Percentiles rank a stretch among this genome's conserved stretches.
These are phyloP conservation scores for Babesia bovis DNA, from an alignment of 169 alveolate genomes.

Conservation along the genomic window DNA sequence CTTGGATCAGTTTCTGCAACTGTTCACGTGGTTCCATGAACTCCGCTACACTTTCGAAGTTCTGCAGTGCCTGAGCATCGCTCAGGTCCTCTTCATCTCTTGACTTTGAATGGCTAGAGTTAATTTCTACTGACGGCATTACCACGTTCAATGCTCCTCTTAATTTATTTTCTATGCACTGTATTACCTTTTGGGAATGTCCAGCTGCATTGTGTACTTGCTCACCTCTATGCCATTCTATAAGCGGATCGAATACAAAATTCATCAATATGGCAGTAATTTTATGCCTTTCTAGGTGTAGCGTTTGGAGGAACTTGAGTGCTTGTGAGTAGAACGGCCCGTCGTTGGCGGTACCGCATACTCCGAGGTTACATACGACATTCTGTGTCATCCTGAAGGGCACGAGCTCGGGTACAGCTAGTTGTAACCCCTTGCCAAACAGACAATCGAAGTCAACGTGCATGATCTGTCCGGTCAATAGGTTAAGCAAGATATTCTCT, in stretches of 20 bases:
- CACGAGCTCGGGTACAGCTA: constrained; percentile 95
- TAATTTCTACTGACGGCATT: constrained; percentile 77
- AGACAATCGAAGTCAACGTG: constrained; percentile 98
- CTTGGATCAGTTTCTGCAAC: constrained; percentile 76
- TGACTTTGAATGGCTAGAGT: constrained; percentile 72
- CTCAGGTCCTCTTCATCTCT: constrained; percentile 70
- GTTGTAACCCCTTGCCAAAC: constrained; percentile 93
- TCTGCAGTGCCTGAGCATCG: constrained; percentile 71
- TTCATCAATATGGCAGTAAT: constrained; percentile 67
- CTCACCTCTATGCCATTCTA: constrained; percentile 82
- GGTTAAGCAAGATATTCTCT: constrained; percentile 92
- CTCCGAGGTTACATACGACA: constrained; percentile 92
- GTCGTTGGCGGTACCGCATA: constrained; percentile 53
- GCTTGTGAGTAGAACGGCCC: constrained; percentile 61
- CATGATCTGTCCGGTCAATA: constrained; percentile 87
- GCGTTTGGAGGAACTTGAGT: constrained; percentile 55
- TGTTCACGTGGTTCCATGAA: constrained; percentile 50
- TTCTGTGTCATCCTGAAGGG: constrained; percentile 97
- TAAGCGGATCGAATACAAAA: constrained; percentile 93
- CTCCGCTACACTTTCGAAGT: constrained; percentile 41
- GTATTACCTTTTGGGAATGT: constrained; percentile 37
- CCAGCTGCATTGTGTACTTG: constrained; percentile 3
- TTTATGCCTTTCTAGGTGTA: constrained; percentile 47
- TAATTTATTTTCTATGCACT: constrained; percentile 31
- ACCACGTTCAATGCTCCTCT: constrained; percentile 46